Conservation (phyloP, 768 basidiomycete genomes). For the Boletellus ananiceps region DNA sequence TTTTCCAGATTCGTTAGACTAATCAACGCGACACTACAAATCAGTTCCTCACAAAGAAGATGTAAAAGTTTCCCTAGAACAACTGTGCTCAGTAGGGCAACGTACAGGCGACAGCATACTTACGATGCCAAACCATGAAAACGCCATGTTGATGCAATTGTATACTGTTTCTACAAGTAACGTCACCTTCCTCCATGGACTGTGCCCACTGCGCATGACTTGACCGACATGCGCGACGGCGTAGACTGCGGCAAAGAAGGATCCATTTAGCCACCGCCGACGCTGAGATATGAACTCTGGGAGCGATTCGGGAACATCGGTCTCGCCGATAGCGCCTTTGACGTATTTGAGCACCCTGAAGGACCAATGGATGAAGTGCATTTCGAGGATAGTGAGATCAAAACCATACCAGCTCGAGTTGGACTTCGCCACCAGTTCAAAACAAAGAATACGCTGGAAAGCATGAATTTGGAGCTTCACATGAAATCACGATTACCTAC, state of each 20-base stretch:
- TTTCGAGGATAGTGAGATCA: background rate
- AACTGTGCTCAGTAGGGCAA: background rate
- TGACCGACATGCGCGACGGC: constrained; percentile 70
- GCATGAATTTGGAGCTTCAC: constrained; percentile 1
- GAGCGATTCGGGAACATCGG: constrained; percentile 89
- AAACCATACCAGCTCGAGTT: constrained; percentile 68
- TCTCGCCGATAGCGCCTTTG: constrained; percentile 87
- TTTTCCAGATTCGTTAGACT: background rate
- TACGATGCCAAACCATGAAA: constrained; percentile 92
- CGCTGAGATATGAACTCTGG: constrained; percentile 94
- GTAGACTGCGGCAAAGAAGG: constrained; percentile 93
- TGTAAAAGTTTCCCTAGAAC: constrained; percentile 83
- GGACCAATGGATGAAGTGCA: constrained; percentile 9
- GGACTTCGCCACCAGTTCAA: constrained; percentile 72
- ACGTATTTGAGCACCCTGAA: constrained; percentile 94
- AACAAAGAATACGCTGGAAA: constrained; percentile 73
- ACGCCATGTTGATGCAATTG: constrained; percentile 81
- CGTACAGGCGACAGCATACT: constrained; percentile 27
- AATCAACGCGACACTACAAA: background rate
- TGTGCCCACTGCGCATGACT: constrained; percentile 50
- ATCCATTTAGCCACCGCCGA: constrained; percentile 86
- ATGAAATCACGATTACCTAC: constrained; percentile 36
- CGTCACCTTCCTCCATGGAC: constrained; percentile 62
- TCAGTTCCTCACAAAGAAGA: constrained; percentile 73
- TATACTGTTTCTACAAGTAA: constrained; percentile 82